A percentile compares a stretch with the other conserved stretches of the same genome.
These are phyloP conservation scores for Colletotrichum sp. DNA, from an alignment of 2,329 filamentous ascomycete genomes.

Conservation along the genomic window DNA sequence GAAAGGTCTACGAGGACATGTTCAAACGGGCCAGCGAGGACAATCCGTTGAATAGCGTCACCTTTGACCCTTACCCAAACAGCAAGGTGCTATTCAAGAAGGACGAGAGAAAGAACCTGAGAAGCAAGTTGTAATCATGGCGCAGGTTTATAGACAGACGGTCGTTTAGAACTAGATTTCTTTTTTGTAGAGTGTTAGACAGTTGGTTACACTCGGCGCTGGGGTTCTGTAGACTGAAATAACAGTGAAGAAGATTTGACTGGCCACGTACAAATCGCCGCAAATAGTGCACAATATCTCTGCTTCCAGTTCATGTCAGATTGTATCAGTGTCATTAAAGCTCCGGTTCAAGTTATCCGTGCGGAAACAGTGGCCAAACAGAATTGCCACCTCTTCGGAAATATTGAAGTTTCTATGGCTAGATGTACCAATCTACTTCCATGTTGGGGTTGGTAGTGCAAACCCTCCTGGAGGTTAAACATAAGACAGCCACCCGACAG, in stretches of 20 bases:
- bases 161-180: background rate
- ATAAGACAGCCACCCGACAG: background rate
- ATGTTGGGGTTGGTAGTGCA: background rate
- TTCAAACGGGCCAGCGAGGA: constrained; percentile 73
- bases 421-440: background rate
- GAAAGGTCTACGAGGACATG: constrained; percentile 79
- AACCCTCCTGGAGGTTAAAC: background rate
- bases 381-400: too few relatives aligned
- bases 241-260: background rate
- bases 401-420: too few relatives aligned
- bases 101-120: constrained; percentile 46
- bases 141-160: background rate
- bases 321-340: background rate
- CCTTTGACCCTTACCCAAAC: constrained; percentile 74
- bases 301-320: background rate
- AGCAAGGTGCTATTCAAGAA: constrained; percentile 65
- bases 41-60: constrained; percentile 75
- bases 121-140: constrained; percentile 50
- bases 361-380: too few relatives aligned
- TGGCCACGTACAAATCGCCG: background rate
- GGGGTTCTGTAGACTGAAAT: background rate
- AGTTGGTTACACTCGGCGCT: background rate
- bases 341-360: background rate
- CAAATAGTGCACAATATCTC: background rate
- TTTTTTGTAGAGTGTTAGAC: background rate